Base-by-base conservation (phyloP, 495 filamentous ascomycete species). In the Poronia punctata region DNA sequence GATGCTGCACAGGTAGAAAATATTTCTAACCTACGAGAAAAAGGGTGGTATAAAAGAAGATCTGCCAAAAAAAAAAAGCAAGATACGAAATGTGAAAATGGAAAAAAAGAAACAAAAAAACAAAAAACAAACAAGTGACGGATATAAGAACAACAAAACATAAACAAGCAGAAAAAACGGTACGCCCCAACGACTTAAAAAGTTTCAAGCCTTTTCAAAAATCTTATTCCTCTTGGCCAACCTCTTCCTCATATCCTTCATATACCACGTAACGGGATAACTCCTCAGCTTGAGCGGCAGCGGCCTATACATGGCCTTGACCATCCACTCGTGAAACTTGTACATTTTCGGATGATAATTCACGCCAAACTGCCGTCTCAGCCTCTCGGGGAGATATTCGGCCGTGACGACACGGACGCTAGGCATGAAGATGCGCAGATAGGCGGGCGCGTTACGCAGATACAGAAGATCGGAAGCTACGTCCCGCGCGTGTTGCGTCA, bases 171-270 rank as follows among this genome's bases (percentile, higher is more conserved):
- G n/a, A n/a, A n/a, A n/a, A n/a, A n/a, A n/a, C n/a, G n/a, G n/a
- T n/a, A n/a, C n/a, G n/a, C n/a, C n/a, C n/a, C n/a, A n/a, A n/a
- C n/a, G n/a, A n/a, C n/a, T n/a, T n/a, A 5, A 18, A 8, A 4
- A 33, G 3, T 21, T 7, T 27, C 14, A 38, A 7, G 23, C 23
- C 23, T 38, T 38, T 17, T 27, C 22, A 12, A 38, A 38, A 16
- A 38, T 12, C 16, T 26, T 38, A 4, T 25, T 17, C 8, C 16
- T 20, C 17, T n/a, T 17, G 2, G 26, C 56, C 44, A 60, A 41
- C 41, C 62, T 46, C 7, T 42, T 44, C 24, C 64, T 49, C 64
- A 68, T 68, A 28, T 68, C 64, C 46, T 53, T 60, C 50, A 65
- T 21, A 40, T 68, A 68, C 27, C 60, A 62, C n/a, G 38, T 26